These are phyloP conservation scores for Suaeda aralocaspica DNA, from an alignment of 148 eudicot species.

Conservation along the genomic window DNA sequence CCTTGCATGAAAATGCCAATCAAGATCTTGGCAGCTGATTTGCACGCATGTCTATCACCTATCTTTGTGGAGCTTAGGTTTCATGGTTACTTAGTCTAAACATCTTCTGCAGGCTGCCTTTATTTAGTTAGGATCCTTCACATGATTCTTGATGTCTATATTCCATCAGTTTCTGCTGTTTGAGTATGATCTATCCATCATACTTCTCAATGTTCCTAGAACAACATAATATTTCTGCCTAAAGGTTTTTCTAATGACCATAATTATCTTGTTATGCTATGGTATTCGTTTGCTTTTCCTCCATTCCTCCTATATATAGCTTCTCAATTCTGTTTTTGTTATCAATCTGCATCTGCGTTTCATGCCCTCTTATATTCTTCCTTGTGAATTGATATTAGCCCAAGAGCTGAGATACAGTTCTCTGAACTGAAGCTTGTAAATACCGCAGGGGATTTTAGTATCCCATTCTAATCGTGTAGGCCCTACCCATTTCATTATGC, in stretches of 20 bases:
- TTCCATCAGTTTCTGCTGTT: constrained; percentile 25
- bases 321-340: constrained; percentile 20
- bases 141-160: constrained; percentile 24
- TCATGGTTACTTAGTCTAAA: constrained; percentile 25
- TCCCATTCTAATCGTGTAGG: constrained; percentile 14
- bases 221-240: constrained; percentile 23
- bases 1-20: constrained; percentile 20
- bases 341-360: constrained; percentile 22
- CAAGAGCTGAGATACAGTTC: constrained; percentile 2
- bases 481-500: constrained; percentile 14
- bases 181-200: constrained; percentile 18
- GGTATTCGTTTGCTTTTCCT: constrained; percentile 18
- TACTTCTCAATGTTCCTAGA: constrained; percentile 12
- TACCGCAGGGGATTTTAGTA: neutral
- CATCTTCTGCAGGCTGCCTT: constrained; percentile 27
- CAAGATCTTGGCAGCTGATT: constrained; percentile 26
- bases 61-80: constrained; percentile 28
- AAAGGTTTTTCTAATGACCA: constrained; percentile 17
- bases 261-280: constrained; percentile 18
- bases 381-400: constrained; percentile 13
- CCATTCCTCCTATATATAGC: constrained; percentile 20
- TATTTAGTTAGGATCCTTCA: constrained; percentile 36
- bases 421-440: constrained; percentile 5
- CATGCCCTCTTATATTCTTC: constrained; percentile 24
- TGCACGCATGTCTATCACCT: constrained; percentile 15